Percentiles rank a stretch among this genome's conserved stretches.
Evolutionary conservation across 345 rosid species (phyloP).

Genomic region (Camelina laxa): DNA sequence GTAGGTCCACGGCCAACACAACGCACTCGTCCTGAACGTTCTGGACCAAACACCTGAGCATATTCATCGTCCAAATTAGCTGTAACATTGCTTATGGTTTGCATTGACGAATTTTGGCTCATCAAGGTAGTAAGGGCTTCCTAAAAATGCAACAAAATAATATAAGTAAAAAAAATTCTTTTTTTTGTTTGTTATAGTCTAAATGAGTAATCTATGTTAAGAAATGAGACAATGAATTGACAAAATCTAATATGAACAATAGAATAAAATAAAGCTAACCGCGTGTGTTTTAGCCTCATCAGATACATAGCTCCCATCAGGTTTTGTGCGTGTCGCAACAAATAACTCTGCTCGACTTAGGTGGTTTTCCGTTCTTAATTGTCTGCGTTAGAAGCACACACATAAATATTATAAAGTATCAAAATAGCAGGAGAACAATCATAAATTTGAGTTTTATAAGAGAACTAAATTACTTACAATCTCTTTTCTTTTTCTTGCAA

Average conservation of each 20-base stretch:
- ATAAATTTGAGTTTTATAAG: background rate
- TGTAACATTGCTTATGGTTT: background rate
- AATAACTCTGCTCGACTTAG: conserved; percentile 2
- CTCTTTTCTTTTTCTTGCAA: background rate
- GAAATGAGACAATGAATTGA: too few species aligned
- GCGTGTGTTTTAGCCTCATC: too few species aligned
- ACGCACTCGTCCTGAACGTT: too few species aligned
- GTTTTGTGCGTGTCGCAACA: background rate
- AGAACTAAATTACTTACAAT: background rate
- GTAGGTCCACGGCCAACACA: too few species aligned
- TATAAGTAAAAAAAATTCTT: too few species aligned
- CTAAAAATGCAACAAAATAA: too few species aligned
- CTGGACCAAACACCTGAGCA: too few species aligned
- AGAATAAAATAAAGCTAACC: background rate
- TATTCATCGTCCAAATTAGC: background rate
- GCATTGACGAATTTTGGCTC: background rate
- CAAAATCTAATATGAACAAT: too few species aligned
- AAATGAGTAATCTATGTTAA: too few species aligned
- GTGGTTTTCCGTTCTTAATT: background rate
- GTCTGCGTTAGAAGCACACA: background rate
- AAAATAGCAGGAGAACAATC: background rate
- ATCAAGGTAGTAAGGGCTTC: background rate
- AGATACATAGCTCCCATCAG: background rate
- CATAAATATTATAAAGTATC: background rate
- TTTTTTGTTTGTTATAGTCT: too few species aligned